Base-by-base conservation (phyloP, 345 rosid species). In the Aegle marmelos region DNA sequence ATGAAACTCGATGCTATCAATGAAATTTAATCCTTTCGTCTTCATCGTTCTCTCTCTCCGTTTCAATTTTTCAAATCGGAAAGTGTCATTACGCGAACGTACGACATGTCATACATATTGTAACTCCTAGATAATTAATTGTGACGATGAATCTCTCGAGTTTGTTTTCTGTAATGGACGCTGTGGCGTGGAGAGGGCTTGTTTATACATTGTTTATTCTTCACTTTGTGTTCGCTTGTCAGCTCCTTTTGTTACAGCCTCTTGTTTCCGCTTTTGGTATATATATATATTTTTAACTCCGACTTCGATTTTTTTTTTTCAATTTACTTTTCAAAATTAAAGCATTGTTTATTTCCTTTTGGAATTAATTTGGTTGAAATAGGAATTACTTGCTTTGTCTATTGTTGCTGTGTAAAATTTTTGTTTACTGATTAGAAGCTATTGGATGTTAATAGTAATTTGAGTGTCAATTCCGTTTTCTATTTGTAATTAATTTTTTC, bases 201-300 rank as follows among this genome's bases (percentile, higher is more conserved):
- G 83, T 82, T 0, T 89, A 81, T 80, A 76, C 97, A 3, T 58
- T 85, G 50, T 87, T 94, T 71, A 86, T 96, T 3, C 92, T 92
- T 31, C 78, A 94, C 84, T 94, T 92, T 31, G 95, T 91, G 68
- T 86, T 94, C 58, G 88, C 86, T 80, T 92, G 97, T 70, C 99
- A 94, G 85, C 83, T 92, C 70, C 87, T 96, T 27, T 89, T 96
- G 76, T 97, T 91, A 58, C 99, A 96, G 70, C 98, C 99, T 71
- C 94, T 94, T 61, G 98, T 96, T 45, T 92, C 93, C 65, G 94
- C 98, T 83, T 85, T 82, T 56, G 98, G 99, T 90, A 78, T n/a
- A n/a, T n/a, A n/a, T n/a, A 31, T 30, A n/a, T 6, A 7, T 33
- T 10, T 67, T 30, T 57, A 64, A 7, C 22, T 63, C 37, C 76